phyloP scores from a whole-genome alignment of 2,329 filamentous ascomycete species.

The Zymoseptoria tritici region DNA sequence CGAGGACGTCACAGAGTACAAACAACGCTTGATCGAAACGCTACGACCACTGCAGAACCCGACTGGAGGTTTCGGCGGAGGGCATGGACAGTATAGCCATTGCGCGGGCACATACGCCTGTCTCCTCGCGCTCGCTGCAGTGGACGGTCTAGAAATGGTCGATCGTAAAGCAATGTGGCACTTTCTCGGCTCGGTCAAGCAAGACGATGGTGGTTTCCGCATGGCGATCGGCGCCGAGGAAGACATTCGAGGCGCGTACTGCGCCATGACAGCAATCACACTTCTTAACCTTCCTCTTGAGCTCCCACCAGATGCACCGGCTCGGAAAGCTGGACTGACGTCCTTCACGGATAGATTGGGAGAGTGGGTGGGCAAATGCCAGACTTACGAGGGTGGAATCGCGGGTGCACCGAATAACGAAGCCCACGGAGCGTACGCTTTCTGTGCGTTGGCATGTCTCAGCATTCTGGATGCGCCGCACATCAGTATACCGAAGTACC shows the following conservation, averaged over 20 bases:
- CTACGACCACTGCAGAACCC: slow-evolving; percentile 74
- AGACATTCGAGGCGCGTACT: slow-evolving; percentile 91
- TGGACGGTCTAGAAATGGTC: slow-evolving; percentile 68
- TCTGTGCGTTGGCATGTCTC: slow-evolving; percentile 84
- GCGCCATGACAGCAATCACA: slow-evolving; percentile 75
- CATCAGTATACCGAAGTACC: slow-evolving; percentile 63
- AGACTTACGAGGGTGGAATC: slow-evolving; percentile 93
- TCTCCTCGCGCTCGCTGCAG: slow-evolving; percentile 68
- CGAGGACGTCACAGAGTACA: slow-evolving; percentile 60
- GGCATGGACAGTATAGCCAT: slow-evolving; percentile 85
- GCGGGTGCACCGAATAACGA: slow-evolving; percentile 78
- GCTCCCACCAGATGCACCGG: slow-evolving; percentile 65
- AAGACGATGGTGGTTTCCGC: slow-evolving; percentile 79
- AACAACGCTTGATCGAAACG: slow-evolving; percentile 59
- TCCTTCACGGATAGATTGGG: slow-evolving; percentile 66
- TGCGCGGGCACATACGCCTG: slow-evolving; percentile 83
- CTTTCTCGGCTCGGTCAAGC: slow-evolving; percentile 82
- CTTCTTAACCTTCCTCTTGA: slow-evolving; percentile 76
- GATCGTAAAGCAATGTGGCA: slow-evolving; percentile 83
- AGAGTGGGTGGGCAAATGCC: slow-evolving; percentile 77
- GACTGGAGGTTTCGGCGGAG: slow-evolving; percentile 81
- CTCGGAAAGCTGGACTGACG: slow-evolving; percentile 53
- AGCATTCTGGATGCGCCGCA: slow-evolving; percentile 76
- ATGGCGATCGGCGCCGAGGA: slow-evolving; percentile 82
- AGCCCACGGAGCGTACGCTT: slow-evolving; percentile 94